These are phyloP conservation scores for Chalciporus chontae DNA, from an alignment of 768 basidiomycete species.

Conservation along the genomic window DNA sequence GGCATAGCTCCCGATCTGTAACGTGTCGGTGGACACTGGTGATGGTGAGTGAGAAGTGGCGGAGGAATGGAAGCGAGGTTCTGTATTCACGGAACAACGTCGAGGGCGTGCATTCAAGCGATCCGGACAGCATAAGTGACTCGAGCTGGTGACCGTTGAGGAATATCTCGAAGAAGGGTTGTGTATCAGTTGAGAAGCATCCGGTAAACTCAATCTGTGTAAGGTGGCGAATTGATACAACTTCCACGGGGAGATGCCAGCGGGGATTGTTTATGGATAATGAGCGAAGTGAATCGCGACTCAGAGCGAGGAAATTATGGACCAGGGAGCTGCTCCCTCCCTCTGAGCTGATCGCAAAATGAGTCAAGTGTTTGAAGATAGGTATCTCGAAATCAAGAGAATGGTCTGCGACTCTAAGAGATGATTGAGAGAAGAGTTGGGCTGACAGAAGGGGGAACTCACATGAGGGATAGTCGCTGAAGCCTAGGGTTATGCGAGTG, in stretches of 20 bases:
- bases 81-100: slow-evolving; percentile 44
- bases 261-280: slow-evolving; percentile 50
- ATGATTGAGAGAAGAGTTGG: neutral
- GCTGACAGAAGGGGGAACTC: slow-evolving; percentile 10
- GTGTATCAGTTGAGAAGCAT: slow-evolving; percentile 45
- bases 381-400: slow-evolving; percentile 45
- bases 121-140: slow-evolving; percentile 51
- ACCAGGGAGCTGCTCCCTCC: slow-evolving; percentile 39
- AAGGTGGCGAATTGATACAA: slow-evolving; percentile 58
- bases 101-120: slow-evolving; percentile 50
- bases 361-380: slow-evolving; percentile 51
- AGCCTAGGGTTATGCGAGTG: slow-evolving; percentile 50
- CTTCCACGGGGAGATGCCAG: slow-evolving; percentile 55
- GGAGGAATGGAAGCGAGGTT: slow-evolving; percentile 55
- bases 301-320: slow-evolving; percentile 49
- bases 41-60: slow-evolving; percentile 58
- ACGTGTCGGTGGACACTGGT: slow-evolving; percentile 41
- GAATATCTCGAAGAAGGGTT: slow-evolving; percentile 58
- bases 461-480: slow-evolving; percentile 56
- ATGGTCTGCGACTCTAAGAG: slow-evolving; percentile 34
- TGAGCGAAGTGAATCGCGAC: slow-evolving; percentile 49
- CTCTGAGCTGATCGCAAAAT: slow-evolving; percentile 53
- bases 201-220: slow-evolving; percentile 62
- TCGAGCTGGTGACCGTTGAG: slow-evolving; percentile 61
- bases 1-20: slow-evolving; percentile 61